phyloP scores from a whole-genome alignment of 75 land plant species.

The Sequoiadendron giganteum region DNA sequence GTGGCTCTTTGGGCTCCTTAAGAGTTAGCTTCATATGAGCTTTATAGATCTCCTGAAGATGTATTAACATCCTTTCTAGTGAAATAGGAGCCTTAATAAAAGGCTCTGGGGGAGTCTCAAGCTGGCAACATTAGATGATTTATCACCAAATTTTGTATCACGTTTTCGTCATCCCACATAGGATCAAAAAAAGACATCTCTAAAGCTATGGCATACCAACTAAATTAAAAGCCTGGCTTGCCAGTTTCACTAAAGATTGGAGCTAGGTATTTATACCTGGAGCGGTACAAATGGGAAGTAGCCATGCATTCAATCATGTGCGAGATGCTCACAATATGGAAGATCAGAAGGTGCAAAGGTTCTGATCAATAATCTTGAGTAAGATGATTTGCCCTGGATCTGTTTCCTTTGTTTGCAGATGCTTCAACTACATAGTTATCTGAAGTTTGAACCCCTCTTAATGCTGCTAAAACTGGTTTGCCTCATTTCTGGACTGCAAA shows the following conservation, averaged over 20 bases:
- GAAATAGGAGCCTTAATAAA: no score
- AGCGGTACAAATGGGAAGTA: background rate
- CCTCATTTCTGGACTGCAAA: background rate
- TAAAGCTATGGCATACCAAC: background rate
- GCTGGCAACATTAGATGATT: background rate
- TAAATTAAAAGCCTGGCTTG: background rate
- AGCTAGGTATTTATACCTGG: background rate
- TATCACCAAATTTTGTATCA: background rate
- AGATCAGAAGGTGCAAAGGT: background rate
- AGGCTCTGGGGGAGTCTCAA: no score
- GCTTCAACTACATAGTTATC: background rate
- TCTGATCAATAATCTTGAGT: background rate
- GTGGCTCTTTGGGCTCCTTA: background rate
- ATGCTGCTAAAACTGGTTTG: background rate
- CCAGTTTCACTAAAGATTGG: background rate
- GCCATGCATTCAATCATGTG: background rate
- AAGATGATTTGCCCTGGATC: background rate
- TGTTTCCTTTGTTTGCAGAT: background rate
- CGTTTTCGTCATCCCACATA: background rate
- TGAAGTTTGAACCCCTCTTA: background rate
- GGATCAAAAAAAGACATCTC: background rate
- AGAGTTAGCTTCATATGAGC: background rate
- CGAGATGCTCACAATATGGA: background rate
- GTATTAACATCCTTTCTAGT: no score
- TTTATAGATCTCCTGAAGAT: background rate